Base-by-base conservation (phyloP, 495 filamentous ascomycete species). In the Delitschia confertaspora region DNA sequence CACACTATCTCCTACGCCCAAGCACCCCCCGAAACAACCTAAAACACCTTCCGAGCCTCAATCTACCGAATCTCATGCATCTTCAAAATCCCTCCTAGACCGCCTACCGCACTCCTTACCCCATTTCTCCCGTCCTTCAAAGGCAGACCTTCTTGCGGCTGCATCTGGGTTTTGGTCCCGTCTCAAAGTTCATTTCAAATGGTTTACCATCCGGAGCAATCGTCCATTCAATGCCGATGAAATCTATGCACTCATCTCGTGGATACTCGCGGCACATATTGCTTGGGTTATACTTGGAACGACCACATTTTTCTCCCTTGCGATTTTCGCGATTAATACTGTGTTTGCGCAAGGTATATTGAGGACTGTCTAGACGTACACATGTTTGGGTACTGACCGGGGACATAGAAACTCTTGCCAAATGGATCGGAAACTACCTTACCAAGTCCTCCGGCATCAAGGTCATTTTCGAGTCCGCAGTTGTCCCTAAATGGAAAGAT, bases 201-300 rank as follows among this genome's bases (percentile, higher is more conserved):
- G 93, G 91, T 80, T 93, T 49, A 88, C 91, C 13, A 96, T 98
- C 55, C 71, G 88, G 53, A 93, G 87, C 61, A 83, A 82, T 59
- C 78, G 91, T n/a, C 91, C 91, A 2, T 98, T 89, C 71, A 98
- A 89, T 63, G 72, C 79, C 16, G 91, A 98, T 61, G 91, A 98
- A 58, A 93, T 95, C 61, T 78, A 84, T 31, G 93, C 89, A 3
- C 86, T 98, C 51, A 79, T 95, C 32, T 95, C 89, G 2, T 98
- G 91, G 89, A 77, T 95, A 40, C 65, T 98, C 29, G 69, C 95
- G 24, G 91, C 91, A 0, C 93, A 98, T 65, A 66, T 98, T 29
- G 73, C 95, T 22, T 98, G 91, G 91, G 74, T 98, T 44, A 72
- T 95, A 14, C 72, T 95, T 32, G 91, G 91, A 38, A 98, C 91